Evolutionary conservation across 2,329 filamentous ascomycete species (phyloP), one percentile per base, ranked within the genome.

Genomic region (Talaromyces amestolkiae): DNA sequence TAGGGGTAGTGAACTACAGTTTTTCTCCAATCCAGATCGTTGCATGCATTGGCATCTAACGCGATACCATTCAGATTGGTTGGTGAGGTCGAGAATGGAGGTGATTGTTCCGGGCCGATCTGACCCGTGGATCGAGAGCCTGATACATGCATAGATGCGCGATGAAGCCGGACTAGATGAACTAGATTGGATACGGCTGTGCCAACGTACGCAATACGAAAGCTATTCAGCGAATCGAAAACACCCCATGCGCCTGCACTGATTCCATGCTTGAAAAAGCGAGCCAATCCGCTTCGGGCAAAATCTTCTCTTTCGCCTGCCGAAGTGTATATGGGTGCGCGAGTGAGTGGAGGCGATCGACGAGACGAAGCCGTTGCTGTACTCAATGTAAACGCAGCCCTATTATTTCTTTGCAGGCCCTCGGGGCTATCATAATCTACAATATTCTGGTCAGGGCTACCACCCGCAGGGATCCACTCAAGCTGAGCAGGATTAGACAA

Each of bases 121-220:
- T 54, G 51, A 35, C 31, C 19, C 2, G 51, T 35, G 19, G 31
- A 3, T 35, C 51, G 19, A 19, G 51, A 33, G 31, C 17, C 31
- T 4, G 51, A 15, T 35, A 17, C 31, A 19, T 54, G 27, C 10
- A n/a, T 19, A 54, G 51, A 54, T 54, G 51, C 9, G 31, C 51
- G 51, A 22, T 64, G 37, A n/a, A 47, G 51, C 51, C 31, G 51
- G n/a, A 64, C 61, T 39, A 64, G 61, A 27, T 64, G 61, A 35
- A 58, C 51, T n/a, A 64, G 15, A 37, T 64, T 64, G n/a, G 61
- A 27, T 15, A 58, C 39, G 22, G 54, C 61, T 1, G 61, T 64
- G 41, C 61, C 61, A 9, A 64, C 45, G 19, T 64, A 64, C 13
- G 56, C 53, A 39, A 58, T 64, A 37, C 61, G 37, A n/a, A 64